Percentiles rank a stretch among this genome's conserved stretches.
phyloP scores from a whole-genome alignment of 257 asterid species.

The Ajuga chamaepitys region DNA sequence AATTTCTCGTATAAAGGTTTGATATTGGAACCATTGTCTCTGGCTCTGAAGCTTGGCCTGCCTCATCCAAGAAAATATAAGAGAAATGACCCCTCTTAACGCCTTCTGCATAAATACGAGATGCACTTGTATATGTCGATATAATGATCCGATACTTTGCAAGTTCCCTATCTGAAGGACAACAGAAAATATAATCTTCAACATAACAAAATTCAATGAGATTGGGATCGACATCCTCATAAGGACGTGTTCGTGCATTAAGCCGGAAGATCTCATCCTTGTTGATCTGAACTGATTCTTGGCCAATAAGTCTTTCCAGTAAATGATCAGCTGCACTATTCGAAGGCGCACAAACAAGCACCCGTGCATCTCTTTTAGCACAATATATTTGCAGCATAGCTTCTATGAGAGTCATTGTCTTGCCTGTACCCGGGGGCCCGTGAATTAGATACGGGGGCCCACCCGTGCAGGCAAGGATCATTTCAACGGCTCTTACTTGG shows the following conservation, averaged over 20 bases:
- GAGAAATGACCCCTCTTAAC: constrained; percentile 66
- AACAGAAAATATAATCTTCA: constrained; percentile 45
- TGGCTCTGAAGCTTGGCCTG: constrained; percentile 98
- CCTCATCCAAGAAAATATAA: constrained; percentile 88
- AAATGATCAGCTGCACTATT: constrained; percentile 86
- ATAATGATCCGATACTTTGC: constrained; percentile 44
- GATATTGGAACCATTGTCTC: constrained; percentile 88
- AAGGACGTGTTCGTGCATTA: constrained; percentile 65
- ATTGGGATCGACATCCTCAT: constrained; percentile 61
- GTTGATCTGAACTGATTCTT: constrained; percentile 22
- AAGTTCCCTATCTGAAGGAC: constrained; percentile 50
- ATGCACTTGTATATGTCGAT: constrained; percentile 77
- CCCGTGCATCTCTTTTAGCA: constrained; percentile 23
- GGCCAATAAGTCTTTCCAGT: constrained; percentile 53
- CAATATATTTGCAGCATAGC: constrained; percentile 67
- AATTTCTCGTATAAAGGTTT: constrained; percentile 34
- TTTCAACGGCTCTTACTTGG: constrained; percentile 56
- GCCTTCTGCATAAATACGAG: constrained; percentile 59
- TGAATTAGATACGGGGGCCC: constrained; percentile 82
- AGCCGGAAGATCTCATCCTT: constrained; percentile 58
- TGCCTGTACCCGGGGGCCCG: constrained; percentile 99
- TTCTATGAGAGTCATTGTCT: constrained; percentile 77
- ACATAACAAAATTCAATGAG: constrained; percentile 42
- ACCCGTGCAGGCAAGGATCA: constrained; percentile 67
- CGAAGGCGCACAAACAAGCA: constrained; percentile 95